These are phyloP conservation scores for Hymenoscyphus salicellus DNA, from an alignment of 2,329 filamentous ascomycete genomes.

Conservation along the genomic window DNA sequence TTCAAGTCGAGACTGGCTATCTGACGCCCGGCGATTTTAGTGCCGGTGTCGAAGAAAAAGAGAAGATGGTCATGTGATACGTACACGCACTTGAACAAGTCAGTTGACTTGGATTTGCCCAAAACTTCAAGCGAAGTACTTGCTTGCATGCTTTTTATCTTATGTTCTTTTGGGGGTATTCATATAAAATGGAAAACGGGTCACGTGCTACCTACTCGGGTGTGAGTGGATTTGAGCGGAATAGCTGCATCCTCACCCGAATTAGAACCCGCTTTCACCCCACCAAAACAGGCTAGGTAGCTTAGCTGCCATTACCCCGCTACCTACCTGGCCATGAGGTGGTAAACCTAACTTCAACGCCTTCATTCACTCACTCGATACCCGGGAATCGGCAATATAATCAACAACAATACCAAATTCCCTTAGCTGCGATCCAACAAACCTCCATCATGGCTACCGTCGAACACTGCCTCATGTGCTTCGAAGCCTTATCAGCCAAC, in stretches of 20 bases:
- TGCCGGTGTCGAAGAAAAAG: background rate
- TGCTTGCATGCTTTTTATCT: too few relatives aligned
- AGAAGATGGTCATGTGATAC: too few relatives aligned
- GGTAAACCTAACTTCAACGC: background rate
- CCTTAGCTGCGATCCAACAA: background rate
- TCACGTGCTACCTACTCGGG: too few relatives aligned
- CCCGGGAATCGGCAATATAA: background rate
- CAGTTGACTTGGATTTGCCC: too few relatives aligned
- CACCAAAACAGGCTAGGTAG: background rate
- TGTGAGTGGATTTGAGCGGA: too few relatives aligned
- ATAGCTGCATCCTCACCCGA: too few relatives aligned
- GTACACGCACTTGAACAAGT: too few relatives aligned
- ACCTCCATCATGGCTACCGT: conserved; percentile 67
- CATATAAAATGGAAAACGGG: too few relatives aligned
- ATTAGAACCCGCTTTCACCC: too few relatives aligned
- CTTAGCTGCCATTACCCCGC: conserved; percentile 1
- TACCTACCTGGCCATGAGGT: conserved; percentile 1
- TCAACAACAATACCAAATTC: background rate
- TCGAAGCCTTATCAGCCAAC: conserved; percentile 76
- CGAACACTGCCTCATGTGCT: conserved; percentile 88
- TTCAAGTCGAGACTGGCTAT: background rate
- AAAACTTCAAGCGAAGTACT: too few relatives aligned
- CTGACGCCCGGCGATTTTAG: background rate
- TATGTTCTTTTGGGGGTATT: too few relatives aligned
- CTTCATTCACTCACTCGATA: background rate